Conservation (phyloP, 306 rosid genomes). For the Cicer bijugum region DNA sequence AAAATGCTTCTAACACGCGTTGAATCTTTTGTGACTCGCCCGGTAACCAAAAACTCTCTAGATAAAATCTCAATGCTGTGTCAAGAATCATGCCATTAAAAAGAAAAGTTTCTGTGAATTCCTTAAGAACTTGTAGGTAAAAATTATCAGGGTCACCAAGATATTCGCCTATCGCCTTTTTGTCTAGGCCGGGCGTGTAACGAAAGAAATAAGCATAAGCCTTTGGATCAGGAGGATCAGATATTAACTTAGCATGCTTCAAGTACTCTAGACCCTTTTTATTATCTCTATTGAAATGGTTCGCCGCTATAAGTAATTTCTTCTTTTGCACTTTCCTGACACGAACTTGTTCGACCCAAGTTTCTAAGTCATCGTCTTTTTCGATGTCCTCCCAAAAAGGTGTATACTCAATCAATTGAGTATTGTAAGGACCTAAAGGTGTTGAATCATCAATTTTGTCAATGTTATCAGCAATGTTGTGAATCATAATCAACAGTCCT, state of each 20-base stretch:
- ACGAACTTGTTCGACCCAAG: constrained; percentile 67
- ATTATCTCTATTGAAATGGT: constrained; percentile 83
- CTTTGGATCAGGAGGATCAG: constrained; percentile 81
- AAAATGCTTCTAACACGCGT: constrained; percentile 74
- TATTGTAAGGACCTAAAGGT: constrained; percentile 49
- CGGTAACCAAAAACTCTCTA: constrained; percentile 78
- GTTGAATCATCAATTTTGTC: constrained; percentile 55
- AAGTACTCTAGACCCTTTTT: constrained; percentile 86
- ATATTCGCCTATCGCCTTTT: constrained; percentile 75
- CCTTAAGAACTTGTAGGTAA: constrained; percentile 69
- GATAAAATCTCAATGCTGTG: constrained; percentile 73
- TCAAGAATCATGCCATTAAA: constrained; percentile 84
- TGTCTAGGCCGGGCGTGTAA: constrained; percentile 77
- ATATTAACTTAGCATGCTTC: constrained; percentile 61
- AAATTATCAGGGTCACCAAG: constrained; percentile 90
- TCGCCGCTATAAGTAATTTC: constrained; percentile 71
- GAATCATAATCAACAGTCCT: constrained; percentile 70
- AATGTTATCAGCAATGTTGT: constrained; percentile 81
- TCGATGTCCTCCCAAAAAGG: constrained; percentile 80
- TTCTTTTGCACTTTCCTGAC: constrained; percentile 71
- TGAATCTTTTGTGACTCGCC: constrained; percentile 97
- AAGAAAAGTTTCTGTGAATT: constrained; percentile 70
- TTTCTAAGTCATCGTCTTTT: constrained; percentile 51
- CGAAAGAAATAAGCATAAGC: constrained; percentile 73
- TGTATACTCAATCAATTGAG: constrained; percentile 56